Evolutionary conservation across 257 asterid species (phyloP), one percentile per base, ranked within the genome.

Genomic region (Ehretia macrophylla): DNA sequence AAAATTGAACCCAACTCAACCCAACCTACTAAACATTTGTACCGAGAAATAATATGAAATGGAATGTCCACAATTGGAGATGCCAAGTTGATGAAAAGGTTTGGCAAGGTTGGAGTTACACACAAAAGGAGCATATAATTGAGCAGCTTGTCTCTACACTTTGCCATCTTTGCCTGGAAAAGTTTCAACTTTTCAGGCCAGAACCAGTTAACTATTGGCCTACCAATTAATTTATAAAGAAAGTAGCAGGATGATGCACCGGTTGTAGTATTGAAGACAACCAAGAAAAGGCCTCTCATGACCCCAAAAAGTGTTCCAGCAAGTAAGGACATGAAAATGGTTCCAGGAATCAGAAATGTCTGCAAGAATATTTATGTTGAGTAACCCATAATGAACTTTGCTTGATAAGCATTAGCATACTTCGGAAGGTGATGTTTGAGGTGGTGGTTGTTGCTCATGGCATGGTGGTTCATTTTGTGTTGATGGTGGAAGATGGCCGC

Each of bases 301-400:
- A 86, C 97, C 70, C 97, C 97, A 69, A 82, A 89, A 65, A 89
- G 97, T 62, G 97, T 87, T 70, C 97, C 97, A 66, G 97, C 97
- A 17, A 89, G 91, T 56, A 86, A 77, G 52, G 97, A 89, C 97
- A 89, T 89, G 80, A 89, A 89, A 64, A 89, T 89, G 38, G 97
- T 89, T 80, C 97, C 97, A 10, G 97, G 97, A 66, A 89, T 89
- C 97, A 89, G 86, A 68, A 89, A 89, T 44, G 97, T 86, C 81
- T 89, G 95, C 97, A 89, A 86, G 85, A 89, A 89, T 80, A 89
- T 82, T 77, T 89, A 89, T 50, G 84, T 89, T 60, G 97, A 82
- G 76, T 86, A 89, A 56, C 88, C 95, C 52, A 86, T 68, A 63
- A 81, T 86, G 83, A 89, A 89, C 70, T 82, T 78, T 63, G 94